Evolutionary conservation across 345 rosid genomes (phyloP), one percentile per base, ranked within the genome.

Genomic region (Draba incana): DNA sequence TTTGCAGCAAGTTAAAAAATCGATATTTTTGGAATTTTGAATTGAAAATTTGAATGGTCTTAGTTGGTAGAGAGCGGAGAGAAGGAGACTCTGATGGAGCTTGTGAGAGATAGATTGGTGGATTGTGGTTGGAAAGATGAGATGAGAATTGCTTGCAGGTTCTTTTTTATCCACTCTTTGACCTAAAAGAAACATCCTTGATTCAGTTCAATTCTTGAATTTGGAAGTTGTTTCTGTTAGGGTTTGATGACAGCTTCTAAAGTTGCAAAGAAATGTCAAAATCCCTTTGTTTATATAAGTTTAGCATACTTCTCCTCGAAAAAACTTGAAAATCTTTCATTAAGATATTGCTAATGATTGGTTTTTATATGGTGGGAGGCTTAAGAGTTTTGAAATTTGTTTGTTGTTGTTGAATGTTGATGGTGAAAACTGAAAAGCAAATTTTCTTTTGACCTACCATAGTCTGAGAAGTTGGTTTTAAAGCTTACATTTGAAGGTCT

Each of bases 41-140:
- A 35, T 3, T 20, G 25, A 14, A 57, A 14, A 8, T 35, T 54
- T 41, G 1, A 6, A n/a, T 25, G 4, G 38, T 25, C 30, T 28
- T 69, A 84, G 93, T 68, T 90, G 74, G 81, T 81, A 45, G 89
- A 90, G 81, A 87, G 87, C 42, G 92, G 93, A 37, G 91, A 89
- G 72, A 87, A 84, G 50, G 91, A 90, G 70, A 73, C 79, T 28
- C 68, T 84, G 10, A 89, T 74, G 93, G 96, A 89, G 59, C 85
- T 87, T 23, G 80, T 87, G 75, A 81, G 88, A 57, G 89, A 90
- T 57, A 84, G 83, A 77, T 85, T 89, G 69, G 66, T 84, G 47
- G 97, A 90, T 33, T 87, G 86, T 71, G 96, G 92, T 16, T 85
- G 97, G 97, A 85, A 81, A 71, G 97, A 90, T 75, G 93, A 85